Evolutionary conservation across 495 filamentous ascomycete species (phyloP).

Genomic region (Penicillium bovifimosum): DNA sequence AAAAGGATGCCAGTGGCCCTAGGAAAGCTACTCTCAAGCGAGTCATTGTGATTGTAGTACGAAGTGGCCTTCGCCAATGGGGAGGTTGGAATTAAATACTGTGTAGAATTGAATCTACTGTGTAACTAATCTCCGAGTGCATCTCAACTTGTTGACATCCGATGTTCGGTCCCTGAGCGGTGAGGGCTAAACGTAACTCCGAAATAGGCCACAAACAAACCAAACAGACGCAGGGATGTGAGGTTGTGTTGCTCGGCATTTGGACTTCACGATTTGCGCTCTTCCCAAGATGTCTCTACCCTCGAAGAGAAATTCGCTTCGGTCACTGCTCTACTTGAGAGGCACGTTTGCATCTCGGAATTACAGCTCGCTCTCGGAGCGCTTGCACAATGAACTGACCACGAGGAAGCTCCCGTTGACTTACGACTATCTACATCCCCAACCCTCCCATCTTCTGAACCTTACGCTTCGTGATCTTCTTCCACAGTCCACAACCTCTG

Average conservation of each 20-base stretch:
- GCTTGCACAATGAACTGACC: slow-evolving; percentile 31
- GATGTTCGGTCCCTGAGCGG: slow-evolving; percentile 14
- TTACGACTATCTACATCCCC: slow-evolving; percentile 60
- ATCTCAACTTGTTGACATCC: slow-evolving; percentile 2
- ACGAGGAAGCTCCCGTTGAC: slow-evolving; percentile 50
- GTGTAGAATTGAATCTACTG: not conserved
- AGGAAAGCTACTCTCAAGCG: slow-evolving; percentile 63
- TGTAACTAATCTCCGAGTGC: not conserved
- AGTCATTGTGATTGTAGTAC: slow-evolving; percentile 12
- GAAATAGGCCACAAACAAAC: slow-evolving; percentile 22
- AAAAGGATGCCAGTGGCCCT: slow-evolving; percentile 80
- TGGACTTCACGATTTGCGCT: not conserved
- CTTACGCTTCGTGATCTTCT: slow-evolving; percentile 59
- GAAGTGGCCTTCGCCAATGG: not conserved
- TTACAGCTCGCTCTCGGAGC: slow-evolving; percentile 26
- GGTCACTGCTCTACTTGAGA: slow-evolving; percentile 4
- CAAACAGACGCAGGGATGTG: slow-evolving; percentile 28
- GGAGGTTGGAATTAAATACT: too few relatives aligned
- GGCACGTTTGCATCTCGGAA: slow-evolving; percentile 7
- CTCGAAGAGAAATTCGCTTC: slow-evolving; percentile 14
- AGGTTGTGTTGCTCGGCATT: not conserved
- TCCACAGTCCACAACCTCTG: slow-evolving; percentile 7
- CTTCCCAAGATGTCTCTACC: not conserved
- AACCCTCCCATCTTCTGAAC: slow-evolving; percentile 58
- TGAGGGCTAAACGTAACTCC: slow-evolving; percentile 7